phyloP scores from a whole-genome alignment of 768 basidiomycete genomes.

The Serendipita sp. region DNA sequence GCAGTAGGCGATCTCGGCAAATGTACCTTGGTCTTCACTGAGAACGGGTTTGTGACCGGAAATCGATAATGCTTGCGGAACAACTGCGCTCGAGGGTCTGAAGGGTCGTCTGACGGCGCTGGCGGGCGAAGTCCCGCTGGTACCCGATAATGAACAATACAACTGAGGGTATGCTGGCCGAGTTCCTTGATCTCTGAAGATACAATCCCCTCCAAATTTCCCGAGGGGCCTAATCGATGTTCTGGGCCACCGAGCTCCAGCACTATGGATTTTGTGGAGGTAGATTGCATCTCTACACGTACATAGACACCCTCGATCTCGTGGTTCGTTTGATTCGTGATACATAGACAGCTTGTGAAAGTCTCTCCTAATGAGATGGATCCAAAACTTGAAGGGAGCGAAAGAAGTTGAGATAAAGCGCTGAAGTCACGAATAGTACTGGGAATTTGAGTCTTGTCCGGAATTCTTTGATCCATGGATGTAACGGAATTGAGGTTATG shows the following conservation, averaged over 20 bases:
- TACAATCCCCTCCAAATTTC: conserved; percentile 52
- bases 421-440: conserved; percentile 75
- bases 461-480: conserved; percentile 56
- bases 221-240: conserved; percentile 30
- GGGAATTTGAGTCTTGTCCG: conserved; percentile 51
- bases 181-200: conserved; percentile 88
- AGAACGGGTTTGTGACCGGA: conserved; percentile 80
- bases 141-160: conserved; percentile 68
- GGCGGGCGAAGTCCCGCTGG: conserved; percentile 41
- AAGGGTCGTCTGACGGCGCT: conserved; percentile 32
- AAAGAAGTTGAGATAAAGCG: conserved; percentile 61
- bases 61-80: conserved; percentile 91
- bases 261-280: conserved; percentile 43
- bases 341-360: conserved; percentile 64
- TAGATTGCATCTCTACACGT: conserved; percentile 77
- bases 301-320: conserved; percentile 49
- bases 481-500: conserved; percentile 64
- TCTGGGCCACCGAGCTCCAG: conserved; percentile 47
- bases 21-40: conserved; percentile 92
- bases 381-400: conserved; percentile 71
- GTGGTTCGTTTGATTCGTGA: conserved; percentile 61
- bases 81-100: conserved; percentile 44
- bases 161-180: conserved; percentile 78
- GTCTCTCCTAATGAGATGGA: conserved; percentile 81
- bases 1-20: conserved; percentile 58